Conservation (phyloP, 2,329 filamentous ascomycete species). For the Aspergillus brunneoviolaceus region DNA sequence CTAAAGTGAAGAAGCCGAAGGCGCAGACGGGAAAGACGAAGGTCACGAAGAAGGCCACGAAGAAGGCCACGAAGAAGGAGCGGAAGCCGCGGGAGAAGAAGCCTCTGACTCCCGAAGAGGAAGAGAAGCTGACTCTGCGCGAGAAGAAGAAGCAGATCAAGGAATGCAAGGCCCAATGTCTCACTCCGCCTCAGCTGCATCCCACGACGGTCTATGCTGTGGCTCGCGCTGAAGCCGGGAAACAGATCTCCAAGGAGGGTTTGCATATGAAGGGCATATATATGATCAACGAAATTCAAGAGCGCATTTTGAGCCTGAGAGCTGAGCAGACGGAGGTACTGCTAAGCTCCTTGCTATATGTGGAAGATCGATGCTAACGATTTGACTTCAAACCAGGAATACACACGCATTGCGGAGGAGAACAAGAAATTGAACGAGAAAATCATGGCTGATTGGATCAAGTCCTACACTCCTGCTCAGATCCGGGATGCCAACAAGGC, state of each 20-base stretch:
- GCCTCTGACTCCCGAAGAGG: slow-evolving; percentile 24
- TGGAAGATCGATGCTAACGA: slow-evolving; percentile 8
- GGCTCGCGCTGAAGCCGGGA: background rate
- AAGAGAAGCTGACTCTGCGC: slow-evolving; percentile 29
- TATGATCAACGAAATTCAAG: slow-evolving; percentile 17
- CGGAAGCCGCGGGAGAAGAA: slow-evolving; percentile 29
- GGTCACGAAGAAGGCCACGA: too few relatives aligned
- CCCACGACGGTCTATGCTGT: background rate
- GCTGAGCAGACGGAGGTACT: slow-evolving; percentile 25
- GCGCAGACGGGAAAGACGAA: background rate
- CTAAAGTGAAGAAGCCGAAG: slow-evolving; percentile 18
- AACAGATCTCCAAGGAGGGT: background rate
- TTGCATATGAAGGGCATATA: slow-evolving; percentile 12
- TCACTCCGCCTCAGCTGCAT: background rate
- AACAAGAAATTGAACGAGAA: slow-evolving; percentile 46
- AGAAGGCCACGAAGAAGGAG: slow-evolving; percentile 23
- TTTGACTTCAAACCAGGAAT: slow-evolving; percentile 45
- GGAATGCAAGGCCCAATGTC: slow-evolving; percentile 33
- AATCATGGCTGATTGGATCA: slow-evolving; percentile 55
- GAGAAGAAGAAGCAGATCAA: slow-evolving; percentile 21
- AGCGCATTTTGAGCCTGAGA: slow-evolving; percentile 18
- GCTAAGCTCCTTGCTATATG: background rate
- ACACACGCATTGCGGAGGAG: slow-evolving; percentile 52
- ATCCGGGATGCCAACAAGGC: slow-evolving; percentile 62
- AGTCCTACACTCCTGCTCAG: slow-evolving; percentile 54